Base-by-base conservation (phyloP, 2,329 filamentous ascomycete genomes). In the Gnomoniopsis sp. region DNA sequence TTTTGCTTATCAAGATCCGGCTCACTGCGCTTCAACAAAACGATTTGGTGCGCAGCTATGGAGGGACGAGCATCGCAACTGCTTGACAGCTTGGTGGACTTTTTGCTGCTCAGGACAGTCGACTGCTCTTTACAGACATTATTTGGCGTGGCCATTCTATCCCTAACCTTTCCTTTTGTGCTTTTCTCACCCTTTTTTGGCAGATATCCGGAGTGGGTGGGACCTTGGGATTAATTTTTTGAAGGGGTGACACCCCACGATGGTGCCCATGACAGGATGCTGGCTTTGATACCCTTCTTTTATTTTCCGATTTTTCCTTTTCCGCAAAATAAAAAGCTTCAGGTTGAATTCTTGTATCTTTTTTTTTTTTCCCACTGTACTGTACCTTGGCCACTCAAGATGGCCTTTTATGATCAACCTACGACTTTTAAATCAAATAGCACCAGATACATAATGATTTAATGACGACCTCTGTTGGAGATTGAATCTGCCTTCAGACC, bases 221-320 rank as follows among this genome's bases (percentile, higher is more conserved):
- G 4, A 15, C 19, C 44, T 23, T 10, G 44, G 19, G 19, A 23
- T n/a, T 23, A 23, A 47, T 47, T 19, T 47, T 8, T 30, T 23
- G n/a, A 10, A 12, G 44, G 21, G 21, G 12, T 11, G 44, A 14
- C 21, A 17, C 26, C 26, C 26, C 26, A 30, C 8, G 44, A 14
- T n/a, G 19, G 21, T 30, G 26, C 26, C 26, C 26, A 30, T 30
- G 44, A 15, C 12, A 41, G 36, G 36, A 10, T 47, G n/a, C 36
- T 51, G 50, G 47, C 44, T 62, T 62, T 62, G 60, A 62, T 62
- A 62, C 60, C 60, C 60, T 30, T 30, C 26, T 30, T 46, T 48
- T 30, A 15, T 52, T 48, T 15, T 21, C n/a, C 34, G 47, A 14
- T 15, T 23, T 60, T 49, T 21, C 23, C 46, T 43, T 30, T 30